Evolutionary conservation across 2,329 filamentous ascomycete genomes (phyloP).

Genomic region (Graphilbum fragrans): DNA sequence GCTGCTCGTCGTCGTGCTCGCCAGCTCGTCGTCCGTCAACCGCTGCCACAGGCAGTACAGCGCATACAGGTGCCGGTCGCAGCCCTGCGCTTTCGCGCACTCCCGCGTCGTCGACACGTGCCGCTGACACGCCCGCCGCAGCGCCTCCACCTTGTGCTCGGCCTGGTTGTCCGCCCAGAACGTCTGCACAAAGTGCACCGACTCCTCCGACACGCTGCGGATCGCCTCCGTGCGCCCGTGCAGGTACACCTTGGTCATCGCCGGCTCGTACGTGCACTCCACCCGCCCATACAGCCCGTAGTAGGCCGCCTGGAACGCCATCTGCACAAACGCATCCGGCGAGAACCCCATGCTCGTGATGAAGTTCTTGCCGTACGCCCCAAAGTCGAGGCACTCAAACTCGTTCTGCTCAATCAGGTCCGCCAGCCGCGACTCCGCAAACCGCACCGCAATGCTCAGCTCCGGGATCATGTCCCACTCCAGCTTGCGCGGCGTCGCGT

Average conservation of each 20-base stretch:
- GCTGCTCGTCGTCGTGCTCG: constrained; percentile 30
- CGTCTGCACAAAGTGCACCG: constrained; percentile 76
- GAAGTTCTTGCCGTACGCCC: constrained; percentile 88
- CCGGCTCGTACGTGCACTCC: constrained; percentile 93
- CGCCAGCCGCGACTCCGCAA: constrained; percentile 86
- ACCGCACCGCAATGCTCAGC: constrained; percentile 79
- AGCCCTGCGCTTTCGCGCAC: constrained; percentile 81
- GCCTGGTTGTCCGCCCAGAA: constrained; percentile 91
- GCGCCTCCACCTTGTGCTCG: constrained; percentile 71
- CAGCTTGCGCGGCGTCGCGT: constrained; percentile 85
- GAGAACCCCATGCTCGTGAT: constrained; percentile 97
- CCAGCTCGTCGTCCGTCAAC: constrained; percentile 60
- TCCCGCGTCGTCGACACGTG: constrained; percentile 71
- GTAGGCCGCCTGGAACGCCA: constrained; percentile 97
- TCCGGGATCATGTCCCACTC: constrained; percentile 97
- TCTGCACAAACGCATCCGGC: constrained; percentile 93
- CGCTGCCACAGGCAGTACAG: constrained; percentile 93
- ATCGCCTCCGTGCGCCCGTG: constrained; percentile 94
- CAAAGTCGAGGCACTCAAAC: constrained; percentile 83
- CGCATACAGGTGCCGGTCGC: constrained; percentile 87
- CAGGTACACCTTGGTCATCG: constrained; percentile 92
- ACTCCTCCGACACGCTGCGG: constrained; percentile 70
- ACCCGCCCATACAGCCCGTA: constrained; percentile 90
- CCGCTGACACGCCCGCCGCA: constrained; percentile 71
- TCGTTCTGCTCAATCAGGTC: constrained; percentile 96